Evolutionary conservation across 2,329 filamentous ascomycete genomes (phyloP), one percentile per base, ranked within the genome.

Genomic region (Diaporthe ampelina): DNA sequence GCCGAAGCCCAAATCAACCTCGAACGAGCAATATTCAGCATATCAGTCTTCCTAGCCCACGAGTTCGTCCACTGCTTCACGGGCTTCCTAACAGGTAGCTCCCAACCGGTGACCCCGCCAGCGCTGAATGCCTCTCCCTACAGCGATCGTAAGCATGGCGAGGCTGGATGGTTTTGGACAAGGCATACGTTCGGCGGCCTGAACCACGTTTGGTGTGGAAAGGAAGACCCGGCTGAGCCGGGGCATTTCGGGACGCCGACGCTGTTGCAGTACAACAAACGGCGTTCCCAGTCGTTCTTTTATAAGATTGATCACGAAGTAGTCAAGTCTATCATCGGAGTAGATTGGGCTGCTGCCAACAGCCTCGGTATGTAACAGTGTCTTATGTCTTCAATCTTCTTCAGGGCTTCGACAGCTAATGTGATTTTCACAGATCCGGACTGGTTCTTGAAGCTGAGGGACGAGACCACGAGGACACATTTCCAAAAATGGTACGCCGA

Each of bases 31-130:
- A 13, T 50, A 1, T 50, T 67, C 43, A 37, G 43, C 45, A 67
- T 50, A 45, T n/a, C 61, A 11, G 43, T 52, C 13, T 37, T 67
- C 21, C 61, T 67, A 21, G 61, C 61, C 1, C 61, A 67, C 43
- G 61, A 67, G 43, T 67, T 67, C 26, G 61, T 67, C 4, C 61
- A 67, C 61, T 67, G 61, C 61, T 67, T 67, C 61, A 67, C 61
- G 10, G 61, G 61, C 11, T 67, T 37, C 29, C 61, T 67, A 9
- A 67, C 61, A 21, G 61, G 61, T 29, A 15, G 26, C 8, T 8
- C 61, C 1, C 19, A 37, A 21, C 61, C 61, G 9, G 61, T 29
- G 6, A 67, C 61, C 21, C 61, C 61, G 1, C 29, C 61, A 0
- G 61, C 4, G 19, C 29, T 67, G 29, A 50, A 50, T 21, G 61